Evolutionary conservation across 768 basidiomycete species (phyloP), one percentile per base, ranked within the genome.

Genomic region (Lentinula lateritia): DNA sequence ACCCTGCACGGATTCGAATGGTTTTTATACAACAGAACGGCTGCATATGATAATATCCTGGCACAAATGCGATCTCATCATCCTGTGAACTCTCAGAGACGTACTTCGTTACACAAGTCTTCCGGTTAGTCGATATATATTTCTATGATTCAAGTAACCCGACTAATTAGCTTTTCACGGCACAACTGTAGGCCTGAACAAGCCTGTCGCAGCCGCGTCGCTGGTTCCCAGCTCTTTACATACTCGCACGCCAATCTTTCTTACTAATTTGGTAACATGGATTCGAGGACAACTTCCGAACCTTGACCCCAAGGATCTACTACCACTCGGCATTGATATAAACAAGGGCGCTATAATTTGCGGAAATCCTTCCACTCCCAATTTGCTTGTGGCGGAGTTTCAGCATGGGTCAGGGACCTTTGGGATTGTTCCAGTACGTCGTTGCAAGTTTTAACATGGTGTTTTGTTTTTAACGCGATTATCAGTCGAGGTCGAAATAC

Each of bases 21-120:
- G 88, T 93, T 93, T 71, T 67, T 98, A 45, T 97, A 92, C 74
- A 98, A 98, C 74, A 80, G 87, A 52, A 95, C 93, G 3, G 84
- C 92, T 3, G 87, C 93, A 3, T 98, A 89, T 73, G 94, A 98
- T 69, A 81, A 85, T 58, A 94, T 98, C 57, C 75, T 96, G 18
- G 81, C 89, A 10, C 85, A 90, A 68, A 86, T 95, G 81, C 82
- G 83, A 62, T 74, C 71, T 20, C 76, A 76, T 69, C 43, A 36
- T 20, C 28, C 15, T 9, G 9, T 6, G 57, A 71, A 71, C 52
- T 76, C 75, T 46, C 78, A 71, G 54, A 71, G 75, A 55, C 76
- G 71, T 52, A 75, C 73, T 60, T 69, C 75, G 46, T 74, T 74
- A 56, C 72, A 77, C 57, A 77, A 73, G 61, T 75, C 74, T 56